Percentiles rank a stretch among this genome's conserved stretches.
Evolutionary conservation across 164 flowering plant genomes (phyloP).

Genomic region (Berberis vulgaris): DNA sequence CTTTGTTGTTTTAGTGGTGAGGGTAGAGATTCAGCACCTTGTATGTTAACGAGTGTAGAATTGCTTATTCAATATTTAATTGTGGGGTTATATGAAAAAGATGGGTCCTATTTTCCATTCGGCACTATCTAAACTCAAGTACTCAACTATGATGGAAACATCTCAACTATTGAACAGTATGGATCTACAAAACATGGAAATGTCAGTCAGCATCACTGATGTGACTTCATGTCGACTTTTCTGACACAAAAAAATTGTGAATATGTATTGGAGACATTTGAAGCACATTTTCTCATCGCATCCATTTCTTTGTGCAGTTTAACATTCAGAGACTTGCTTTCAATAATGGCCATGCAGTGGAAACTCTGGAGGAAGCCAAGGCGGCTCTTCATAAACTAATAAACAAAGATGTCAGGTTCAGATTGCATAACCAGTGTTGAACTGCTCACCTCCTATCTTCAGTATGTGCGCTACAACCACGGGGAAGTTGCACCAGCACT

Average conservation of each 20-base stretch:
- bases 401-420: slow-evolving; percentile 39
- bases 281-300: not conserved
- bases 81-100: no score
- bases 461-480: not conserved
- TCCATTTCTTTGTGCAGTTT: slow-evolving; percentile 41
- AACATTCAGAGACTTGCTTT: slow-evolving; percentile 87
- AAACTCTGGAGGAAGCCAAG: slow-evolving; percentile 93
- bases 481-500: not conserved
- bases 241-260: not conserved
- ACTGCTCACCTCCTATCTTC: not conserved
- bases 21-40: no score
- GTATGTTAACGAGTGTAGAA: no score
- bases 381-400: slow-evolving; percentile 69
- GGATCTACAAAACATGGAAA: no score
- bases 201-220: no score
- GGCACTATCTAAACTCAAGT: no score
- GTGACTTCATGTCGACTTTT: no score
- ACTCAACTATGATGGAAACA: no score
- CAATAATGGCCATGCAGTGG: slow-evolving; percentile 57
- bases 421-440: slow-evolving; percentile 32
- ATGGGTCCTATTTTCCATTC: no score
- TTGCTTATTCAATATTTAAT: no score
- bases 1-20: no score
- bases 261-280: not conserved
- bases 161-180: no score